Evolutionary conservation across 2,329 filamentous ascomycete species (phyloP), one percentile per base, ranked within the genome.

Genomic region (Beauveria caledonica): DNA sequence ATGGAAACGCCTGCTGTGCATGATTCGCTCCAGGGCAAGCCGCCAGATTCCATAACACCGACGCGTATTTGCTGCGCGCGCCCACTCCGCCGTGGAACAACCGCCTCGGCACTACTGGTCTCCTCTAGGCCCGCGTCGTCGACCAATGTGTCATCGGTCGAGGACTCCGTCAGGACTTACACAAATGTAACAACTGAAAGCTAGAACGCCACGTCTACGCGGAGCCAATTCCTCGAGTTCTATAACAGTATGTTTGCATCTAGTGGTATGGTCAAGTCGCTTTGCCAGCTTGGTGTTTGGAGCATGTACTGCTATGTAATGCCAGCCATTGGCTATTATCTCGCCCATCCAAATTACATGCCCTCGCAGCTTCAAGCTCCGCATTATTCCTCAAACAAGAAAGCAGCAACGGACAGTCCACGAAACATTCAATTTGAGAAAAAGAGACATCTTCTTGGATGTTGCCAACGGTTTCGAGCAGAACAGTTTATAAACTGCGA

Each of bases 31-130:
- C 2, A 9, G 33, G 23, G 23, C 48, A 36, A 50, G 19, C 19
- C 46, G 48, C 25, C 48, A n/a, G 17, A 52, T 36, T 44, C 36
- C 21, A 50, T 58, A 58, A 50, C 45, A 58, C 55, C 27, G 53
- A 55, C 53, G 10, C 21, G 23, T 19, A 36, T 56, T 46, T 25
- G 25, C 23, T 33, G 19, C 23, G 23, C 48, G 27, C 33, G 33
- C 53, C 23, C 44, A 21, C 44, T 13, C 21, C 39, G 54, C 39
- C 39, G 44, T 59, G 25, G 36, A 39, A 19, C 29, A 42, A 51
- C 46, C 36, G 44, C 45, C 45, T 45, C 23, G 25, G 40, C n/a
- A 54, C 36, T n/a, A 5, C 23, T 33, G 5, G 29, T 33, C 11
- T 42, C 36, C 13, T 54, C 36, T 42, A 7, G 36, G 36, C 21